Percentiles rank a stretch among this genome's conserved stretches.
These are phyloP conservation scores for Cryptococcus amylolentus DNA, from an alignment of 1,284 basidiomycete genomes.

Conservation along the genomic window DNA sequence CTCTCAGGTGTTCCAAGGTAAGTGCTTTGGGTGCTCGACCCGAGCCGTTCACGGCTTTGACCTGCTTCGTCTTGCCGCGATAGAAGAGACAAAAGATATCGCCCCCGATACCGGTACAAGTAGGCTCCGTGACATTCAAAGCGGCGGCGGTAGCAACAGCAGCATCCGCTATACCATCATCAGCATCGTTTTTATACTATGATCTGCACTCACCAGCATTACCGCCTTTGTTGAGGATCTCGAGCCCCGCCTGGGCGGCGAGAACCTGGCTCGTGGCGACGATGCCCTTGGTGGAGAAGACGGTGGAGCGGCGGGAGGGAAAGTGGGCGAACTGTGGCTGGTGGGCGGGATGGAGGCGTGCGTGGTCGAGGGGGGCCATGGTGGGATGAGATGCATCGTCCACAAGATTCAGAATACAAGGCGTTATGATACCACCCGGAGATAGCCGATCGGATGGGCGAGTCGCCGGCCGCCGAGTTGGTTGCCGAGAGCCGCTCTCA, in stretches of 20 bases:
- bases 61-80: constrained; percentile 70
- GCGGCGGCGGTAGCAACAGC: constrained; percentile 80
- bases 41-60: constrained; percentile 58
- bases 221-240: constrained; percentile 82
- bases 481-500: no score
- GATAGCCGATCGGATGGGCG: no score
- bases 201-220: constrained; percentile 63
- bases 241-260: constrained; percentile 80
- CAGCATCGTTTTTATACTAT: neutral
- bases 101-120: constrained; percentile 35
- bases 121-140: constrained; percentile 74
- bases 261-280: constrained; percentile 87
- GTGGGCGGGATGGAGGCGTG: constrained; percentile 38
- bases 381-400: neutral
- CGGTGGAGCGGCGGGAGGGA: constrained; percentile 40
- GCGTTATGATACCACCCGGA: no score
- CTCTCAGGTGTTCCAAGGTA: constrained; percentile 67
- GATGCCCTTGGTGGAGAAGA: constrained; percentile 65
- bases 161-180: constrained; percentile 57
- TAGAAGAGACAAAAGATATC: constrained; percentile 93
- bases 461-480: no score
- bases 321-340: constrained; percentile 44
- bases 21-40: constrained; percentile 79
- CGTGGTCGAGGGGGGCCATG: constrained; percentile 41
- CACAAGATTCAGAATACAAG: no score